A percentile compares a stretch with the other conserved stretches of the same genome.
Evolutionary conservation across 164 flowering plant genomes (phyloP).

Genomic region (Taxillus chinensis): DNA sequence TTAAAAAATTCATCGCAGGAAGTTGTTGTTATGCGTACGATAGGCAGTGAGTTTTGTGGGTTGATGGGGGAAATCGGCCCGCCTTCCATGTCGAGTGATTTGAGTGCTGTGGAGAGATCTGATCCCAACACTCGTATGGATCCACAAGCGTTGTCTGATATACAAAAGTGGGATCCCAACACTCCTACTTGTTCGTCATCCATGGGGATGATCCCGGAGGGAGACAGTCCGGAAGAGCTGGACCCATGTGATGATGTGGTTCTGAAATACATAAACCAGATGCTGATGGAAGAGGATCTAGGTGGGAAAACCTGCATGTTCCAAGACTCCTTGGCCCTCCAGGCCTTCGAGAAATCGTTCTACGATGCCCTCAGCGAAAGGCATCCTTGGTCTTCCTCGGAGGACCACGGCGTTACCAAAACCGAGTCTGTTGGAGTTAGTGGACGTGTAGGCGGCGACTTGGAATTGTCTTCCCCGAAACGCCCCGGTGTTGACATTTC

Average conservation of each 20-base stretch:
- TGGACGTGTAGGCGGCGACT: background rate
- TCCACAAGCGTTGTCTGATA: background rate
- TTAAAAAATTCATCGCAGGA: too few species aligned
- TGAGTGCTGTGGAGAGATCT: too few species aligned
- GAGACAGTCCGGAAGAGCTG: constrained; percentile 13
- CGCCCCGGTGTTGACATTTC: background rate
- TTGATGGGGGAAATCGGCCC: too few species aligned
- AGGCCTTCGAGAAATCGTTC: constrained; percentile 16
- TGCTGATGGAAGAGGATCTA: constrained; percentile 20
- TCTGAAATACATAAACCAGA: constrained; percentile 13
- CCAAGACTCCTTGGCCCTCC: constrained; percentile 10
- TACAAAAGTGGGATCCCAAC: too few species aligned
- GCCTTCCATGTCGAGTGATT: too few species aligned
- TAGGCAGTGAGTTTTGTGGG: too few species aligned
- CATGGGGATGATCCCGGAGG: background rate
- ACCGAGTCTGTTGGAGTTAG: background rate
- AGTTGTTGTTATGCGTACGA: too few species aligned
- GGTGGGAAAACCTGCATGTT: constrained; percentile 12
- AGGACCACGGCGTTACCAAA: background rate
- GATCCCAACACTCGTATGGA: too few species aligned
- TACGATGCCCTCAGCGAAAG: constrained; percentile 10
- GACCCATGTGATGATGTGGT: constrained; percentile 27
- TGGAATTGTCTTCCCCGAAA: background rate
- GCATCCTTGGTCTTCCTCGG: constrained; percentile 6
- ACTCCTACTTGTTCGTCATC: background rate